Conservation (phyloP, 805 yeast species). For the Pichia occidentalis region DNA sequence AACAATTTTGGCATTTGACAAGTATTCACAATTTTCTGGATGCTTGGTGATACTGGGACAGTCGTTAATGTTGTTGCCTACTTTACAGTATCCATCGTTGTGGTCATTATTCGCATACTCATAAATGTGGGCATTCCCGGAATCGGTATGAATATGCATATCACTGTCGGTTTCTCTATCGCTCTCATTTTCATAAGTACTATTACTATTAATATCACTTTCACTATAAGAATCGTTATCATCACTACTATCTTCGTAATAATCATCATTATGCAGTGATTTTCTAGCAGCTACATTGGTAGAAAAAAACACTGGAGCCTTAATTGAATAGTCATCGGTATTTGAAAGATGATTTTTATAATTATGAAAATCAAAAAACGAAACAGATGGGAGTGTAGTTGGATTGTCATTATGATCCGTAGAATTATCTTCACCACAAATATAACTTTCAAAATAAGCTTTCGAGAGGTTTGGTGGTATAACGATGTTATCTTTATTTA, state of each 20-base stretch:
- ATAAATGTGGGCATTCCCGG: too few species aligned
- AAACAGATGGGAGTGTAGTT: neutral
- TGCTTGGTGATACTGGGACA: too few species aligned
- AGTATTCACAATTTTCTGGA: neutral
- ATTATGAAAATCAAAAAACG: neutral
- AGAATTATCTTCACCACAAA: too few species aligned
- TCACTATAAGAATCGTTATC: neutral
- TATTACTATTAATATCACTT: neutral
- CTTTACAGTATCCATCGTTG: too few species aligned
- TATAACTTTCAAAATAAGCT: neutral
- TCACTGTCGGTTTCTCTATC: too few species aligned
- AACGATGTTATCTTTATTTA: neutral
- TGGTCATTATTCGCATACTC: too few species aligned
- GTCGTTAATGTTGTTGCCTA: too few species aligned
- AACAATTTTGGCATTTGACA: neutral
- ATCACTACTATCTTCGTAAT: neutral
- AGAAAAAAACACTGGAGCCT: neutral
- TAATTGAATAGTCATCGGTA: neutral
- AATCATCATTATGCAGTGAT: neutral
- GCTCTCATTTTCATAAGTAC: too few species aligned
- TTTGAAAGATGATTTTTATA: neutral
- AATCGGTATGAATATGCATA: too few species aligned
- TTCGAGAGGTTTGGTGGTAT: neutral
- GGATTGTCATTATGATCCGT: neutral
- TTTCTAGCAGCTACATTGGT: neutral